Percentiles rank a stretch among this genome's conserved stretches.
Conservation (phyloP, 768 basidiomycete genomes). For the Mrakia hoshinonis region DNA sequence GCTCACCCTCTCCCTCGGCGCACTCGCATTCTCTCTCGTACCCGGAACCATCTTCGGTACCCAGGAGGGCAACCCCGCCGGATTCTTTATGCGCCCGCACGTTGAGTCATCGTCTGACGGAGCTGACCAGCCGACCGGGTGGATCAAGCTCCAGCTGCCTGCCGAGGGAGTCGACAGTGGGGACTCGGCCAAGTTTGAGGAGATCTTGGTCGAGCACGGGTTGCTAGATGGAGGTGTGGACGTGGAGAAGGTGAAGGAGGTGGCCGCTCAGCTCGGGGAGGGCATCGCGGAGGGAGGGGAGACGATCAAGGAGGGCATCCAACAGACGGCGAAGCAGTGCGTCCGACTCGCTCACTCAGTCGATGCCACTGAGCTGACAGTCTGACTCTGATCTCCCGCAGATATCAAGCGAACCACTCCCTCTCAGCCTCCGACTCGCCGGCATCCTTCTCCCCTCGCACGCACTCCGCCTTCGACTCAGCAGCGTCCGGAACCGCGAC, state of each 20-base stretch:
- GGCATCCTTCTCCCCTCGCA: not conserved
- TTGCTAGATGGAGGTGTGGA: not conserved
- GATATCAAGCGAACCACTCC: not conserved
- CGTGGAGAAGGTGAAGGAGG: not conserved
- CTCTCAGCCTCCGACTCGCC: not conserved
- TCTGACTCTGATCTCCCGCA: not conserved
- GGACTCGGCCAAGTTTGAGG: not conserved
- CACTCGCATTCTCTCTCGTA: not conserved
- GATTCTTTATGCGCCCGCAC: not conserved
- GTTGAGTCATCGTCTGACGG: not conserved
- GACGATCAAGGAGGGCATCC: not conserved
- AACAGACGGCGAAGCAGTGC: slow-evolving; percentile 2
- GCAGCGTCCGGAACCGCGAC: slow-evolving; percentile 1
- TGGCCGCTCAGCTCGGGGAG: not conserved
- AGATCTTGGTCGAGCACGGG: not conserved
- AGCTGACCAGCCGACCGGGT: not conserved
- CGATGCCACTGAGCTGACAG: not conserved
- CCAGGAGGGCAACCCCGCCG: not conserved
- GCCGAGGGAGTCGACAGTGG: not conserved
- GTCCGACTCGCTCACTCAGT: not conserved
- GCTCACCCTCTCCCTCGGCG: not conserved
- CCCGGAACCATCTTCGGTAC: not conserved
- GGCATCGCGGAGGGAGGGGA: not conserved
- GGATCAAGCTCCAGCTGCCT: slow-evolving; percentile 9
- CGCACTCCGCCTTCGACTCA: not conserved